Base-by-base conservation (phyloP, 108 stramenopile genomes). In the Fragilariopsis cylindrus region DNA sequence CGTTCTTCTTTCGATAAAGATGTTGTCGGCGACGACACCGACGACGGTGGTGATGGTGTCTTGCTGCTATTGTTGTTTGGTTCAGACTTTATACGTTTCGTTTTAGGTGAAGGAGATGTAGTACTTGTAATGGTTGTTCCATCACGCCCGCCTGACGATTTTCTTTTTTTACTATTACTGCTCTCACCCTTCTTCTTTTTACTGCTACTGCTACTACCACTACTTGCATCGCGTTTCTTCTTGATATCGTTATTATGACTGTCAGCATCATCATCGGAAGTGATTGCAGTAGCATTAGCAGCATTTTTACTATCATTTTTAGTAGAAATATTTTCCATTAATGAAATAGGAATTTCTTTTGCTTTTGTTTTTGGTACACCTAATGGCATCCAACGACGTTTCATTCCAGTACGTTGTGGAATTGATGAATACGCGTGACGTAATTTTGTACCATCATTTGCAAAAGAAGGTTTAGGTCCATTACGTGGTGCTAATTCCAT, bases 351-450 rank as follows among this genome's bases (percentile, higher is more conserved):
- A 45, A 53, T 60, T 57, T 57, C 52, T 15, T 48, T 42, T 50
- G 55, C 52, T 9, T 12, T 58, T 45, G 43, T 43, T 52, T 45
- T 15, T 13, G 11, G 12, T 3, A 46, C 69, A 7, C 69, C 78
- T 44, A 55, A 58, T 60, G 79, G 89, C 81, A 85, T 81, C 93
- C 93, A 94, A 45, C 93, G 85, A 45, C 90, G 80, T 57, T 90
- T 94, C 74, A 94, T 67, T 9, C 93, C 93, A 44, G 72, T 75
- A n/a, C 76, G 82, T 70, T 94, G 93, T 2, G 90, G 84, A 21
- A 94, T 74, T 44, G 70, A 80, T 7, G 83, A 60, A 76, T 94
- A 94, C 40, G 92, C 87, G 48, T 79, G 67, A 41, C 88, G 79
- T 67, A 79, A 60, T 30, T 84, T 70, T 18, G 64, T 62, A n/a